Base-by-base conservation (phyloP, 2,329 filamentous ascomycete genomes). In the Aspergillus transmontanensis region DNA sequence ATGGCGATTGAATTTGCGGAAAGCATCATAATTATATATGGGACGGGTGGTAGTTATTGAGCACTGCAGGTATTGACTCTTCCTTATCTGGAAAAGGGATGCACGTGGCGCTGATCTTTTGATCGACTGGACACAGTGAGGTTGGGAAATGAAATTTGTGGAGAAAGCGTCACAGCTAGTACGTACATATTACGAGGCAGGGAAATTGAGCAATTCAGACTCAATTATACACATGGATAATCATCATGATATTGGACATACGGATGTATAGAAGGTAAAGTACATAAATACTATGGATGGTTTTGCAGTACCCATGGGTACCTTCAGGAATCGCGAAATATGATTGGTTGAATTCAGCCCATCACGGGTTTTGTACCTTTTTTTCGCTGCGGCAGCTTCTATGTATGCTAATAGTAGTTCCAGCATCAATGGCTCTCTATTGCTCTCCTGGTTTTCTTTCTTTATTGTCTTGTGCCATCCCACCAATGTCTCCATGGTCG, bases 81-180 rank as follows among this genome's bases (percentile, higher is more conserved):
- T 26, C 51, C 51, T 10, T 36, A 55, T 55, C 34, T 32, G 34
- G 51, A 39, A 55, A 55, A 11, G 11, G n/a, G 14, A 36, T 39
- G 51, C 51, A 55, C 51, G 51, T 55, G 51, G 51, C 34, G 51
- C 51, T 36, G 21, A 39, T 55, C 51, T 55, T 39, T 28, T 16
- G 34, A 55, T 39, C 34, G 32, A 55, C 51, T 55, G 51, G 51
- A 55, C 34, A 51, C 16, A 10, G 26, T 51, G 48, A 51, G 48
- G 11, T 9, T 19, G 11, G 28, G 28, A 51, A 32, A 30, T 32
- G 4, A 12, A 11, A 21, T 51, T 30, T 34, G 48, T 51, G 48
- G 48, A 51, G 48, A 30, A 32, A 11, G 26, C 16, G 14, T 50
- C 46, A 50, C 12, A 26, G 10, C 16, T 51, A 51, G 28, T 51